Evolutionary conservation across 352 stramenopile genomes (phyloP).

Genomic region (Phytophthora podocarpi): DNA sequence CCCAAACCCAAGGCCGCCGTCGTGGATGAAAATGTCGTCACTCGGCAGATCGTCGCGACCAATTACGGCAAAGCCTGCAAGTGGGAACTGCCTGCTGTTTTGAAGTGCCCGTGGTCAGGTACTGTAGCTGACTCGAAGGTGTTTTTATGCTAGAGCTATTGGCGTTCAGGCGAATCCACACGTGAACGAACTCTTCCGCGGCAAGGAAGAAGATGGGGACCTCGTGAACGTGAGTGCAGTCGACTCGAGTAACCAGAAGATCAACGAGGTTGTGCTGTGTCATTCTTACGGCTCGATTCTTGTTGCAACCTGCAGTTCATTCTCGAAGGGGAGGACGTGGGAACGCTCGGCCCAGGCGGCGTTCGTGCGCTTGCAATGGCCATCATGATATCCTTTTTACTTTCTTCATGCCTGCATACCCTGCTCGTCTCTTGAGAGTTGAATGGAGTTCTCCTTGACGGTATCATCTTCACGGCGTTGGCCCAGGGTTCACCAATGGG

Average conservation of each 20-base stretch:
- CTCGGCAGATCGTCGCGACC: conserved; percentile 55
- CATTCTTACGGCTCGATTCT: neutral
- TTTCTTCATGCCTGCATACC: too few species aligned
- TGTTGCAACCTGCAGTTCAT: conserved; percentile 53
- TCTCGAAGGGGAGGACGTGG: conserved; percentile 72
- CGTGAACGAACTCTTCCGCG: conserved; percentile 73
- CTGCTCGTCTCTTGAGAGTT: too few species aligned
- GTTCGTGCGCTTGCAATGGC: conserved; percentile 71
- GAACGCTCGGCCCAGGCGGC: conserved; percentile 60
- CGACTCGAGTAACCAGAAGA: too few species aligned
- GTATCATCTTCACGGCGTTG: conserved; percentile 50
- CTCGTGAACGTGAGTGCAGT: conserved; percentile 60
- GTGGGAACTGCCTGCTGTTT: conserved; percentile 20
- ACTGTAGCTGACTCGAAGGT: too few species aligned
- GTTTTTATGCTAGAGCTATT: conserved; percentile 71
- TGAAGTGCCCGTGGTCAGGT: neutral
- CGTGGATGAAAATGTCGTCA: conserved; percentile 72
- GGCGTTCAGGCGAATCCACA: conserved; percentile 66
- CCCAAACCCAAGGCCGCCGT: conserved; percentile 56
- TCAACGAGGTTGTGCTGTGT: neutral
- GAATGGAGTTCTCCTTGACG: conserved; percentile 48
- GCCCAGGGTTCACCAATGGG: conserved; percentile 64
- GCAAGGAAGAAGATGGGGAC: conserved; percentile 70
- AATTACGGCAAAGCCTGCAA: conserved; percentile 87
- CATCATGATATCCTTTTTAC: conserved; percentile 78